Base-by-base conservation (phyloP, 331 rosid species). In the Spiraea crenata region DNA sequence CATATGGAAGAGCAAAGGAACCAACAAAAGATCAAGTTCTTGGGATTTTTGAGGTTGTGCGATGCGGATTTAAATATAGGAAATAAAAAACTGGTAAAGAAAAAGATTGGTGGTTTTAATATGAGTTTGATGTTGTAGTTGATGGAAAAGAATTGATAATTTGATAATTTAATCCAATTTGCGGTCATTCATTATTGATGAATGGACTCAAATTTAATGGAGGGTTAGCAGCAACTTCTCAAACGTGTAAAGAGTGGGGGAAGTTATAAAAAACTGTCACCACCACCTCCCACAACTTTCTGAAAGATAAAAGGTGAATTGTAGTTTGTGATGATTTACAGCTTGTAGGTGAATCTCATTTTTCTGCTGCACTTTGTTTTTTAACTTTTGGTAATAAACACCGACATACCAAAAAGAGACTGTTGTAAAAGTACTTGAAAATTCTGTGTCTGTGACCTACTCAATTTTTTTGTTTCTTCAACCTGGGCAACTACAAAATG, bases 251-350 rank as follows among this genome's bases (percentile, higher is more conserved):
- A 20, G 57, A 65, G 70, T 47, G 57, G 70, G 56, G 25, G 64
- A 20, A 59, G 44, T 65, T 65, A 47, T 65, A 47, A 65, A 47
- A 65, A 66, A 48, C 71, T 66, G 71, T 66, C 63, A 34, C 41
- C 31, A 39, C 3, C 6, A 16, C 44, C 42, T n/a, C 7, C 37
- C 60, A 50, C 59, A 37, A 14, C 50, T 67, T 67, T 41, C 35
- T 16, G 5, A 35, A 35, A 35, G 17, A 52, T 50, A 16, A 15
- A 37, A 0, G 12, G 12, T 12, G 31, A 31, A 12, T 7, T 13
- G 31, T 5, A 31, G 34, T 11, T 10, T 11, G 34, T 57, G 17
- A 25, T 25, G 31, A 25, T 25, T 25, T 25, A 25, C 31, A 25
- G 31, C 31, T 25, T 25, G 31, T 25, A 25, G 31, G 31, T 25